Base-by-base conservation (phyloP, 257 asterid genomes). In the Catharanthus roseus region DNA sequence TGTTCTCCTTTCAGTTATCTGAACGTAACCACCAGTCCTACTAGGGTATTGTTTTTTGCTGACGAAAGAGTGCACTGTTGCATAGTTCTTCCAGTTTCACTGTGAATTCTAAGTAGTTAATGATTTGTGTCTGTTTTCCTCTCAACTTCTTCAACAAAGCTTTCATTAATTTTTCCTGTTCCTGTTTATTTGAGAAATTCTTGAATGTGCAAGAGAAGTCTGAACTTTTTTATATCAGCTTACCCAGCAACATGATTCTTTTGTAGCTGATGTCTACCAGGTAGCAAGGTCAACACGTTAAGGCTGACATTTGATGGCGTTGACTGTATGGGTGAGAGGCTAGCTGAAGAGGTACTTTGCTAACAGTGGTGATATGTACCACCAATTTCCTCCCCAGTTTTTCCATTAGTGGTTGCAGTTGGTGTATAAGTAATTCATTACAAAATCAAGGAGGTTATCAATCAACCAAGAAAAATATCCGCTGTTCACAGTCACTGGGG, bases 241-340 rank as follows among this genome's bases (percentile, higher is more conserved):
- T 39, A 65, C 57, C n/a, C 60, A 66, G 70, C 72, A 65, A 65
- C 69, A 16, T 70, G 23, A 74, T 66, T 39, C 39, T 55, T 66
- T 39, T 62, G 39, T 77, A 50, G 72, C 54, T 67, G 68, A 64
- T 70, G 73, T 76, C 55, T 67, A 58, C 77, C 84, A 92, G 98
- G 98, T 77, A 92, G 98, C 74, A 85, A 87, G 79, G 81, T 95
- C 83, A 92, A 92, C 79, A 77, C 85, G 66, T 86, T 95, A 28
- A 85, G 79, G 81, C 77, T 90, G 88, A 92, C 98, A 75, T 90
- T 90, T 53, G 98, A 92, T 77, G 98, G 98, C 24, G 97, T 90
- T 75, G 98, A 92, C 74, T 74, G 67, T 75, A 92, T 92, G 98
- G 98, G 98, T 3, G 97, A 92, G 73, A 85, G 98, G 76, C 86